Percentiles rank a stretch among this genome's conserved stretches.
These are phyloP conservation scores for Eutrema japonicum DNA, from an alignment of 345 rosid species.

Conservation along the genomic window DNA sequence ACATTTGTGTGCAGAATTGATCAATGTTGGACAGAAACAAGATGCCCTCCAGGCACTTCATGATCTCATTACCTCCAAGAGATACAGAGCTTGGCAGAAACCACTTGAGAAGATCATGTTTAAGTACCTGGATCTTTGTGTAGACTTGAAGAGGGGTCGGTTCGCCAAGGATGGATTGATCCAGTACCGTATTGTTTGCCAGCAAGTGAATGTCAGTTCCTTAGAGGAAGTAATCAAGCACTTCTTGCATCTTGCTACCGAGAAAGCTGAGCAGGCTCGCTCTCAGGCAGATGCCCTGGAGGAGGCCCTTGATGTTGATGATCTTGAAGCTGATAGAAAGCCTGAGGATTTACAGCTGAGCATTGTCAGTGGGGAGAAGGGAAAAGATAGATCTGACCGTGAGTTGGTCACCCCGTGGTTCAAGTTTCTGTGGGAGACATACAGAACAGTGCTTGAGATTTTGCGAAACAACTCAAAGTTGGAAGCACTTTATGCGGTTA, in stretches of 20 bases:
- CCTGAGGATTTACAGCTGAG: conserved; percentile 98
- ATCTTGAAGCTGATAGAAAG: conserved; percentile 95
- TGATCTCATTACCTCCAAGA: conserved; percentile 86
- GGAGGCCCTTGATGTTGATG: conserved; percentile 99
- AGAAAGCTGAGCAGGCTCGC: conserved; percentile 97
- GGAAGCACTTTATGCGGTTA: conserved; percentile 98
- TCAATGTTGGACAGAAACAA: conserved; percentile 98
- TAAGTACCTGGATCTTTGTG: conserved; percentile 95
- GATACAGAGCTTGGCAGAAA: conserved; percentile 96
- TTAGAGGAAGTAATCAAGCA: conserved; percentile 99
- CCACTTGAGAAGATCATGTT: conserved; percentile 91
- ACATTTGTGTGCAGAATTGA: conserved; percentile 62
- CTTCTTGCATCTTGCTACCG: conserved; percentile 91
- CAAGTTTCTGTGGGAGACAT: conserved; percentile 99
- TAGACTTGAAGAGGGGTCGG: conserved; percentile 87
- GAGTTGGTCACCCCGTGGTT: conserved; percentile 99
- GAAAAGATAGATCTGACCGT: conserved; percentile 97
- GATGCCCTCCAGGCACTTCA: conserved; percentile 95
- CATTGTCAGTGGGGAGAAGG: conserved; percentile 98
- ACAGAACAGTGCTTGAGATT: conserved; percentile 96
- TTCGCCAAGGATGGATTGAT: conserved; percentile 97
- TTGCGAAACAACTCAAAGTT: conserved; percentile 93
- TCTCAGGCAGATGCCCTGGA: conserved; percentile 89
- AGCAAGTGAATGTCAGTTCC: conserved; percentile 91
- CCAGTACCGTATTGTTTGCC: conserved; percentile 93